Evolutionary conservation across 148 eudicot genomes (phyloP).

Genomic region (Rhododendron ferrugineum): DNA sequence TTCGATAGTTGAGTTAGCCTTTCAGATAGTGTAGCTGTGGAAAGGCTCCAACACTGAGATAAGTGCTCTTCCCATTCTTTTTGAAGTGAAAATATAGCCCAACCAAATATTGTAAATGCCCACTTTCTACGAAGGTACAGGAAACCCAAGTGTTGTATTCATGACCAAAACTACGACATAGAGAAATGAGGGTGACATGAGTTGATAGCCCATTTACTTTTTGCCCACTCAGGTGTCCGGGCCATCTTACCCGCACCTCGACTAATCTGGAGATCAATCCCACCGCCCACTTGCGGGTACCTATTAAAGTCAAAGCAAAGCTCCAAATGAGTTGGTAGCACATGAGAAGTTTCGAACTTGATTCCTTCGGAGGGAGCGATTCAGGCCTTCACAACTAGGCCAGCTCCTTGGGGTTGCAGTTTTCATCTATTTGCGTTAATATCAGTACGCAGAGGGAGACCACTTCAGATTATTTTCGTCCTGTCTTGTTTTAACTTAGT

Average conservation of each 20-base stretch:
- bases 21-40: background rate
- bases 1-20: background rate
- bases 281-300: too few species aligned
- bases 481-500: background rate
- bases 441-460: background rate
- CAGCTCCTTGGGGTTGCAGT: too few species aligned
- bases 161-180: constrained; percentile 16
- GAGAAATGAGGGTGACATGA: background rate
- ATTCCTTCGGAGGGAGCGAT: too few species aligned
- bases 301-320: too few species aligned
- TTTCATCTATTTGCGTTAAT: background rate
- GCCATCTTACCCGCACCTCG: too few species aligned
- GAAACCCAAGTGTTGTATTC: background rate
- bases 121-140: background rate
- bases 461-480: background rate
- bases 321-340: too few species aligned
- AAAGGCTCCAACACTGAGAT: background rate
- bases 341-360: too few species aligned
- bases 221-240: too few species aligned
- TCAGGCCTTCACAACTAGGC: too few species aligned
- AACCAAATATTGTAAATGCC: background rate
- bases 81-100: background rate
- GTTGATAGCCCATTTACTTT: background rate
- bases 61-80: constrained; percentile 2
- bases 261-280: too few species aligned